Percentiles rank a stretch among this genome's conserved stretches.
Evolutionary conservation across 2,329 filamentous ascomycete species (phyloP).

Genomic region (Colletotrichum australisinense): DNA sequence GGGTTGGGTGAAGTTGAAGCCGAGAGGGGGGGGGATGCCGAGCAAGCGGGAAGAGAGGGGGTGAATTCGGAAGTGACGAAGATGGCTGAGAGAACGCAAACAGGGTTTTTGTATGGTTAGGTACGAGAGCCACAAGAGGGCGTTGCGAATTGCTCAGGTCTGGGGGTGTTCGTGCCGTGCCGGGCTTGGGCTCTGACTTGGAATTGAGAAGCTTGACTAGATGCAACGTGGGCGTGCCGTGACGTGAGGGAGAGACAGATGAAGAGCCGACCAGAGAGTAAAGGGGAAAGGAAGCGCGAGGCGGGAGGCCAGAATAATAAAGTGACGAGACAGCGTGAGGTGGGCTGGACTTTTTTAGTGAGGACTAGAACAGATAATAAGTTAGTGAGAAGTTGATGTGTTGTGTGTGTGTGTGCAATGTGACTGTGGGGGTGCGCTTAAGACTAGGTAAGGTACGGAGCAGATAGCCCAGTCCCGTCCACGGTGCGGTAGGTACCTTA

Average conservation of each 20-base stretch:
- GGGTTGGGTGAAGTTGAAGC: not conserved
- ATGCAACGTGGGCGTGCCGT: not conserved
- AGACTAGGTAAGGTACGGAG: constrained; percentile 9
- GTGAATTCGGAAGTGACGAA: constrained; percentile 5
- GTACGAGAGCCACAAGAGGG: not conserved
- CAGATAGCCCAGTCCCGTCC: not conserved
- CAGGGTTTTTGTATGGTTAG: constrained; percentile 16
- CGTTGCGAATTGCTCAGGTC: not conserved
- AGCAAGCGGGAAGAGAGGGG: constrained; percentile 2
- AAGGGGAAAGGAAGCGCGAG: constrained; percentile 12
- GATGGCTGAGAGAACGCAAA: constrained; percentile 20
- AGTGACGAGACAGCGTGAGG: not conserved
- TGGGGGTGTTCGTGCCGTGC: not conserved
- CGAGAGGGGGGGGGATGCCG: not conserved
- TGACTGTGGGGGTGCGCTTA: constrained; percentile 32
- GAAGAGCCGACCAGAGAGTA: not conserved
- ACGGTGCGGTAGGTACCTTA: too few species aligned
- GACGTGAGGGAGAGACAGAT: constrained; percentile 15
- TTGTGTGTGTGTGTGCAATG: constrained; percentile 20
- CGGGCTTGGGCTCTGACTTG: not conserved
- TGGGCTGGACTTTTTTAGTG: constrained; percentile 31
- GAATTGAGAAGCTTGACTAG: not conserved
- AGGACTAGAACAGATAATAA: constrained; percentile 30
- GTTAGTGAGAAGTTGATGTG: constrained; percentile 23
- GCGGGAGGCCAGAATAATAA: not conserved